Conservation (phyloP, 495 filamentous ascomycete genomes). For the Hypoxylon subgilvum region DNA sequence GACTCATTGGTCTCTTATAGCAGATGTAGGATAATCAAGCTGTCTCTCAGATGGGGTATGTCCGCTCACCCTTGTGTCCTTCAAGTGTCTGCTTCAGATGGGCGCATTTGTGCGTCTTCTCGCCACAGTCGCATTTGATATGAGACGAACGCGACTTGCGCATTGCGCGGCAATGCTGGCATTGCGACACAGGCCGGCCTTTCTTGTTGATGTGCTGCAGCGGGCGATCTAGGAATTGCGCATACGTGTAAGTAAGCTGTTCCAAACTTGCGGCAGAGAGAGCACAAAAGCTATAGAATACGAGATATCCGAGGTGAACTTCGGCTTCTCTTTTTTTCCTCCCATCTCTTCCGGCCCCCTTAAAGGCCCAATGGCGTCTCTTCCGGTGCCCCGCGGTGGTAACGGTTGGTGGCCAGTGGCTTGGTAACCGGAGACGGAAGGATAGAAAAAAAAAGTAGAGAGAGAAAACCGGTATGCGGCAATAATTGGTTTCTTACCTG, state of each 20-base stretch:
- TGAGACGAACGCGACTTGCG: conserved; percentile 97
- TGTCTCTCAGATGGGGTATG: conserved; percentile 9
- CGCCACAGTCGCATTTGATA: conserved; percentile 96
- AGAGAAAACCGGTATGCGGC: conserved; percentile 14
- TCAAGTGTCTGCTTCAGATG: conserved; percentile 61
- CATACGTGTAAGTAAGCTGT: conserved; percentile 39
- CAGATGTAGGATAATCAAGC: conserved; percentile 1
- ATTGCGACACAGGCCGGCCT: conserved; percentile 97
- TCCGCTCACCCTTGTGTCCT: conserved; percentile 61
- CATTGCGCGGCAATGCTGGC: conserved; percentile 92
- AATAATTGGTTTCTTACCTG: conserved; percentile 70
- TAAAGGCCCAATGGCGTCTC: conserved; percentile 21
- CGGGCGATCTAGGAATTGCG: conserved; percentile 73
- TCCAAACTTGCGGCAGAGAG: no score
- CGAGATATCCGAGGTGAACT: conserved; percentile 3
- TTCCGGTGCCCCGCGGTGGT: conserved; percentile 43
- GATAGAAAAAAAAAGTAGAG: conserved; percentile 7
- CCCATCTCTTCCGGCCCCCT: background rate
- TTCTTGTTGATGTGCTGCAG: conserved; percentile 98
- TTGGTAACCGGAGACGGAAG: conserved; percentile 22
- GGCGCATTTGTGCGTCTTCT: conserved; percentile 79
- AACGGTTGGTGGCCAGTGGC: conserved; percentile 23
- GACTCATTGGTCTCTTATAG: conserved; percentile 39
- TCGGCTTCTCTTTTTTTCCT: conserved; percentile 3
- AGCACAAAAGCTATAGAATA: background rate